Evolutionary conservation across 2,329 filamentous ascomycete genomes (phyloP), one percentile per base, ranked within the genome.

Genomic region (Pseudogymnoascus sp.): DNA sequence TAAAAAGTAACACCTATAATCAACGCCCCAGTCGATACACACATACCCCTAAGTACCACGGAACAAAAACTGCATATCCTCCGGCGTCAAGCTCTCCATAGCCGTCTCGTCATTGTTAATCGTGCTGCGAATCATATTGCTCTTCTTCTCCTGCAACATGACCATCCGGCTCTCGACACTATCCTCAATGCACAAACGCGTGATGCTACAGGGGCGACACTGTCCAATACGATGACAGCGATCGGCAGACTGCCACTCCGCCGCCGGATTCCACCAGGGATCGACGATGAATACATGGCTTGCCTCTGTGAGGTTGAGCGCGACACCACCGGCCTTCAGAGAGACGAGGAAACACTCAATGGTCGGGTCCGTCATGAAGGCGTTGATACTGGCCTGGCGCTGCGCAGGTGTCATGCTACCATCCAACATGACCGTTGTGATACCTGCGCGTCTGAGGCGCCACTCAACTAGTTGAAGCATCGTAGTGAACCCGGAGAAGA

Each of bases 181-280:
- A 74, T 99, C 95, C 74, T 99, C 93, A 66, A 99, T 97, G 73
- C 92, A 96, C 10, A 99, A 84, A 28, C 95, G 87, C 1, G 93
- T 97, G 70, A 99, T 96, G 36, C 91, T 91, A 74, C 95, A 97
- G 28, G 93, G 93, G 7, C 95, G 89, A 57, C 87, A 90, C 78
- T 99, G 95, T 33, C 95, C 95, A 69, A 97, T 99, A 63, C 95
- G 92, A 77, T 97, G 95, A 72, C 89, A 92, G 68, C 90, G 85
- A 74, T 99, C 95, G 2, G 95, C 95, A 66, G 90, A 95, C 77
- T 99, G 95, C 95, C 95, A 99, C 78, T 99, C 95, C 0, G 93
- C 93, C n/a, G 93, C 93, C n/a, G 95, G 95, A 70, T 97, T 97
- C 95, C 95, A 99, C 95, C 95, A 97, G 81, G 95, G 95, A 71